Base-by-base conservation (phyloP, 1,284 basidiomycete species). In the Trametes sp. region DNA sequence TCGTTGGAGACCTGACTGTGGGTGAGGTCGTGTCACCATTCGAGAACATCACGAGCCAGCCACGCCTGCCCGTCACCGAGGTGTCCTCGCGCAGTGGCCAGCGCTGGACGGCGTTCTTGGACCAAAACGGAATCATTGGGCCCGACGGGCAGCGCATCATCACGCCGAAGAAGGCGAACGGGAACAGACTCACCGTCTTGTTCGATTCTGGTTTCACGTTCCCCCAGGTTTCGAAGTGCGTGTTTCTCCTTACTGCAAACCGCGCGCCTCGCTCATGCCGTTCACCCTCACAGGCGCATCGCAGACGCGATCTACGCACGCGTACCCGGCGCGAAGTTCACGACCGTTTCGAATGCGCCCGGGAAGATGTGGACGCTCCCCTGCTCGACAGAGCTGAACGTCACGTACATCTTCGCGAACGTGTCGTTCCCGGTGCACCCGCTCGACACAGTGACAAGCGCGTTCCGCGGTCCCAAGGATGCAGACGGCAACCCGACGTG, bases 151-250 rank as follows among this genome's bases (percentile, higher is more conserved):
- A 78, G 45, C 66, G 77, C 14, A 84, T 90, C 35, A 67, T 77
- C 8, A 72, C 84, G 48, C 76, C 70, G 9, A 74, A 79, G 48
- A 71, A 78, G 31, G 77, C 80, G 7, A 78, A 81, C 57, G 76
- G 76, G 36, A 76, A 77, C 21, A 82, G 83, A 68, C 74, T 84
- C 9, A 85, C 83, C 2, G 84, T 82, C 21, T 77, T 90, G n/a
- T 78, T 92, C 56, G 89, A 91, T 69, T 84, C 86, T 2, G 89
- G 89, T 0, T 91, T 88, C 72, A 83, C 86, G 2, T 75, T 90
- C n/a, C 84, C 87, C 21, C 88, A 90, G 71, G 80, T 89, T 38
- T 81, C 87, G 49, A 71, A 76, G 85, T 87, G 72, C 50, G 80
- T 75, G 44, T 50, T 23, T 28, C 50, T 52, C 26, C 41, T 46